Percentiles rank a stretch among this genome's conserved stretches.
Evolutionary conservation across 805 yeast species (phyloP).

Genomic region (Phaffomyces antillensis): DNA sequence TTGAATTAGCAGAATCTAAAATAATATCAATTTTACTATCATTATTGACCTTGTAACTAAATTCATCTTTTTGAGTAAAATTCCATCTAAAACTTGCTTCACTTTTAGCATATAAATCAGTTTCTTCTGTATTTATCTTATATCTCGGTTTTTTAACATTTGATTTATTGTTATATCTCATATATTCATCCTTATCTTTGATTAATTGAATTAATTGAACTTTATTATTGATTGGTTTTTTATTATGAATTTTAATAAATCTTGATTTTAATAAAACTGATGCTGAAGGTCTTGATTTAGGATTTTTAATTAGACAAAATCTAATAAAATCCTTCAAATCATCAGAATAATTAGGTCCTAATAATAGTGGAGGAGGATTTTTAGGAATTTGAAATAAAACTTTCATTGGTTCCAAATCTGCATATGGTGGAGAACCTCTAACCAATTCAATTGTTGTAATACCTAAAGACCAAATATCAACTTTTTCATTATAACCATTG

Average conservation of each 20-base stretch:
- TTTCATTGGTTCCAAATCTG: conserved; percentile 68
- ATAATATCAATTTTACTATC: not conserved
- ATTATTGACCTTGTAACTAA: too few species aligned
- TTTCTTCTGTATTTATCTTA: conserved; percentile 22
- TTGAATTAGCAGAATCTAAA: conserved; percentile 8
- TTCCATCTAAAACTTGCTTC: conserved; percentile 22
- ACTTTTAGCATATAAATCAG: conserved; percentile 22
- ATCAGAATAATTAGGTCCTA: conserved; percentile 36
- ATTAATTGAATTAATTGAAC: conserved; percentile 29
- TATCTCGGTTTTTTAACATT: conserved; percentile 31
- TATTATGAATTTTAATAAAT: conserved; percentile 36
- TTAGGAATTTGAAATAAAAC: conserved; percentile 67
- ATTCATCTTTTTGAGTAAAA: conserved; percentile 9
- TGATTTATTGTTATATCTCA: conserved; percentile 23
- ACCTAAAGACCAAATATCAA: conserved; percentile 95
- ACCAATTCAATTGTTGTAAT: conserved; percentile 84
- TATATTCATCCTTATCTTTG: conserved; percentile 32
- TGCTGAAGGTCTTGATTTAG: conserved; percentile 58
- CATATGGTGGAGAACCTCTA: conserved; percentile 75
- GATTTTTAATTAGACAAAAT: conserved; percentile 62
- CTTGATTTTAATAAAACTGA: conserved; percentile 43
- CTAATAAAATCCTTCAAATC: conserved; percentile 49
- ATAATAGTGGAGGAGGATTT: conserved; percentile 52
- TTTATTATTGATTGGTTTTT: conserved; percentile 12
- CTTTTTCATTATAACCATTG: conserved; percentile 72